Base-by-base conservation (phyloP, 148 eudicot genomes). In the Talinum fruticosum region DNA sequence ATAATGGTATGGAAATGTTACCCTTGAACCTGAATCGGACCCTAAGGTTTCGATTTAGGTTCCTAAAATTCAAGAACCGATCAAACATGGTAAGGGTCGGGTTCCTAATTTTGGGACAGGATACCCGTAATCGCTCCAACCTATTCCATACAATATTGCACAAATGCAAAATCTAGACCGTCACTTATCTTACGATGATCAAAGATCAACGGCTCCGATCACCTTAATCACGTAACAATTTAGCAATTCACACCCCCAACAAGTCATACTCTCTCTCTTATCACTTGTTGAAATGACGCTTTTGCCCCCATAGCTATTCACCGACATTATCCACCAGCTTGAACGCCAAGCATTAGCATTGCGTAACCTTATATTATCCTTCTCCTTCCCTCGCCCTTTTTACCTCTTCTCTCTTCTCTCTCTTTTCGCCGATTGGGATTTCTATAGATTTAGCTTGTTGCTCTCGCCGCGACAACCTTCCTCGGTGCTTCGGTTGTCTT, bases 401-500 rank as follows among this genome's bases (percentile, higher is more conserved):
- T 38, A 7, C 35, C 41, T 38, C 36, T 8, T 13, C 69, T 33
- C 69, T 67, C 62, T 77, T 61, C 70, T 66, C 29, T 34, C 44
- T 49, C 76, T 73, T n/a, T n/a, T n/a, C n/a, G n/a, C n/a, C 83
- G 72, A 13, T 33, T 29, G 21, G 32, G 47, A 35, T 13, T 70
- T 72, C 47, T 67, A 34, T 51, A 64, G 76, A 77, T 85, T 74
- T 66, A n/a, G n/a, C n/a, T n/a, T n/a, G n/a, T n/a, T n/a, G n/a
- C n/a, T n/a, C n/a, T n/a, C n/a, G n/a, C n/a, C n/a, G n/a, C n/a
- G n/a, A n/a, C n/a, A n/a, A n/a, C n/a, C n/a, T n/a, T n/a, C n/a
- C n/a, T n/a, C n/a, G n/a, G n/a, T n/a, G n/a, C n/a, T n/a, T n/a
- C n/a, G n/a, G n/a, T n/a, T n/a, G n/a, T n/a, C n/a, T n/a, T n/a